phyloP scores from a whole-genome alignment of 441 rosid genomes.

The Croton setiger region DNA sequence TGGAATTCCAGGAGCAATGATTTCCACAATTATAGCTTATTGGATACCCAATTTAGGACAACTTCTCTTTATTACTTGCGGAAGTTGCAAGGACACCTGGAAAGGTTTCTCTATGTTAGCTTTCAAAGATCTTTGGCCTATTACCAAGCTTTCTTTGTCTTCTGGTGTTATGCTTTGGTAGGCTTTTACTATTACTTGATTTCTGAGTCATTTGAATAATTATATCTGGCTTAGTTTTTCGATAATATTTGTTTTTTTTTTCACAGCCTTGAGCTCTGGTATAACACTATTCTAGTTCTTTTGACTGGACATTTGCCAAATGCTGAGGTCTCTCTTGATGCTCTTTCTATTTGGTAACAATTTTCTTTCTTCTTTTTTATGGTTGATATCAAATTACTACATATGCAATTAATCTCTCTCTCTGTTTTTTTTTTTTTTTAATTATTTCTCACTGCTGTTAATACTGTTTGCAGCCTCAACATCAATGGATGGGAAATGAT shows the following conservation, averaged over 20 bases:
- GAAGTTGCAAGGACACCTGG: slow-evolving; percentile 79
- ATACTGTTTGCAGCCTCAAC: slow-evolving; percentile 42
- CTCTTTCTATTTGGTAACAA: slow-evolving; percentile 74
- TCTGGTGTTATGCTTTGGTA: slow-evolving; percentile 67
- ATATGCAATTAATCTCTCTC: too few species aligned
- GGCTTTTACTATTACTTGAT: background rate
- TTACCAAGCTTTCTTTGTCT: slow-evolving; percentile 51
- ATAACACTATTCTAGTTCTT: slow-evolving; percentile 61
- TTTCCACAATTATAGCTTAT: slow-evolving; percentile 52
- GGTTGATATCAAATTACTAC: too few species aligned
- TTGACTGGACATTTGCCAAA: slow-evolving; percentile 56
- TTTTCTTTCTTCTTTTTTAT: background rate
- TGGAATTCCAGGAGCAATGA: slow-evolving; percentile 65
- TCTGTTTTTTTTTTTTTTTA: too few species aligned
- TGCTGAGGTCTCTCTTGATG: slow-evolving; percentile 69
- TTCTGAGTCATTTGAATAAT: background rate
- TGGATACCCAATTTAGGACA: slow-evolving; percentile 80
- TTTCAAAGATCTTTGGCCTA: slow-evolving; percentile 44
- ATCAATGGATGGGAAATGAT: slow-evolving; percentile 74
- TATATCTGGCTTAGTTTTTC: background rate
- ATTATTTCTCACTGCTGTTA: too few species aligned
- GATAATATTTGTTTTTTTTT: background rate
- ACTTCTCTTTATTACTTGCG: slow-evolving; percentile 47
- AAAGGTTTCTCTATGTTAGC: slow-evolving; percentile 58
- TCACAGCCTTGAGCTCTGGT: slow-evolving; percentile 76